Base-by-base conservation (phyloP, 2,329 filamentous ascomycete genomes). In the Curvularia sp. region DNA sequence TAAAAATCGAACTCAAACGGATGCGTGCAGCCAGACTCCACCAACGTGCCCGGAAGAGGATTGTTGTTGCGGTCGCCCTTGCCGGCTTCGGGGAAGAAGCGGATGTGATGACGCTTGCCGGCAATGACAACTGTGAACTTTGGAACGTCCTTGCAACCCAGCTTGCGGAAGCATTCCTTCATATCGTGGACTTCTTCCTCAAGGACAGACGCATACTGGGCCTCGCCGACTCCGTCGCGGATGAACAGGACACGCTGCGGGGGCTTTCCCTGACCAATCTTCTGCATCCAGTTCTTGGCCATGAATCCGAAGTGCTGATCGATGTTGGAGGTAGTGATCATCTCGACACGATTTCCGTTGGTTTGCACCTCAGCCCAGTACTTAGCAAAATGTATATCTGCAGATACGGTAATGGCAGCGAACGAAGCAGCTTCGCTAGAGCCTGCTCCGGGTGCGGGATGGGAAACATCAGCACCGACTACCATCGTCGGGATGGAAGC, bases 1-100 rank as follows among this genome's bases (percentile, higher is more conserved):
- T 89, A 94, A 71, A 97, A 97, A 73, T 98, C 95, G 74, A 90
- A 96, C 74, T 96, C 91, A 71, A 90, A 91, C 0, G 95, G 92
- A 69, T 94, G 91, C 0, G 93, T 97, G n/a, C 96, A 88, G 57
- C 96, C 94, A 32, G 83, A 84, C 77, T 98, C 94, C 5, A 99
- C 88, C 0, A 99, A 74, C 0, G 91, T 96, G 3, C 95, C 96
- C 0, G 94, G 94, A 0, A 94, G 76, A 0, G 93, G 85, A 71
- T 98, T 99, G 34, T 83, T 85, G 64, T 96, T 96, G 48, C 83
- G 83, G 72, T 99, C 95, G 5, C 79, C 83, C 12, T 81, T 77
- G 8, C 78, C 83, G 3, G 79, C 74, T 47, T 86, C 83, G 0
- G 95, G 94, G 80, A 98, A 98, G 75, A 97, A 93, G 15, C 95